Evolutionary conservation across 2,329 filamentous ascomycete genomes (phyloP).

Genomic region (Zopfia rhizophila): DNA sequence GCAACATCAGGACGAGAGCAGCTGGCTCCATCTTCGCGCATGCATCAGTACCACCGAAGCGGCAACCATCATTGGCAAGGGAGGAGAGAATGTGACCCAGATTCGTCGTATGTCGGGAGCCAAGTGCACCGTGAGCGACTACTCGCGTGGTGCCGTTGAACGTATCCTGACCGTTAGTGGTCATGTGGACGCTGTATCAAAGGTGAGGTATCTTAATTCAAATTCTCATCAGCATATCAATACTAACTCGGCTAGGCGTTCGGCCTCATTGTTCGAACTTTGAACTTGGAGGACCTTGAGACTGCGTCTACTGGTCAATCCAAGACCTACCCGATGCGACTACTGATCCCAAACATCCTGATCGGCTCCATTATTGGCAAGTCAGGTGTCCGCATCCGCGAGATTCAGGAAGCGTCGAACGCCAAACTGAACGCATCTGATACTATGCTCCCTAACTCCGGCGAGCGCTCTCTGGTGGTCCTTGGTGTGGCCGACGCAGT

Average conservation of each 20-base stretch:
- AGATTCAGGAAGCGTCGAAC: slow-evolving; percentile 98
- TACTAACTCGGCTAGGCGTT: slow-evolving; percentile 73
- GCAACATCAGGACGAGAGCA: slow-evolving; percentile 83
- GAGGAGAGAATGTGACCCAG: slow-evolving; percentile 97
- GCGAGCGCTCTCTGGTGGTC: slow-evolving; percentile 96
- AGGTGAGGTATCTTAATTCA: slow-evolving; percentile 68
- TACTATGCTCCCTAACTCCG: slow-evolving; percentile 91
- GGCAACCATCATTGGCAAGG: slow-evolving; percentile 97
- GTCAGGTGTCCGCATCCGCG: slow-evolving; percentile 92
- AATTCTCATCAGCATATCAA: slow-evolving; percentile 28
- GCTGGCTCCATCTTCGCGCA: slow-evolving; percentile 96
- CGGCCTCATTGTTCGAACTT: slow-evolving; percentile 94
- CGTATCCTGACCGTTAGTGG: slow-evolving; percentile 97
- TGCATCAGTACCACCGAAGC: slow-evolving; percentile 98
- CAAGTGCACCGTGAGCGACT: slow-evolving; percentile 99
- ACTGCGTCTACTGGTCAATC: slow-evolving; percentile 90
- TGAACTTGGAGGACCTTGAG: slow-evolving; percentile 95
- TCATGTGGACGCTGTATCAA: slow-evolving; percentile 94
- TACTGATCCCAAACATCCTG: slow-evolving; percentile 94
- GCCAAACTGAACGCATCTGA: slow-evolving; percentile 97
- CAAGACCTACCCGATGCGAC: slow-evolving; percentile 95
- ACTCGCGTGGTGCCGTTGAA: slow-evolving; percentile 95
- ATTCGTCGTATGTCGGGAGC: slow-evolving; percentile 94
- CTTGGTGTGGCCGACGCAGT: slow-evolving; percentile 98
- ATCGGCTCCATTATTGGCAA: slow-evolving; percentile 99